Evolutionary conservation across 108 stramenopile genomes (phyloP).

Genomic region (Cyclotella choctawhatcheeana): DNA sequence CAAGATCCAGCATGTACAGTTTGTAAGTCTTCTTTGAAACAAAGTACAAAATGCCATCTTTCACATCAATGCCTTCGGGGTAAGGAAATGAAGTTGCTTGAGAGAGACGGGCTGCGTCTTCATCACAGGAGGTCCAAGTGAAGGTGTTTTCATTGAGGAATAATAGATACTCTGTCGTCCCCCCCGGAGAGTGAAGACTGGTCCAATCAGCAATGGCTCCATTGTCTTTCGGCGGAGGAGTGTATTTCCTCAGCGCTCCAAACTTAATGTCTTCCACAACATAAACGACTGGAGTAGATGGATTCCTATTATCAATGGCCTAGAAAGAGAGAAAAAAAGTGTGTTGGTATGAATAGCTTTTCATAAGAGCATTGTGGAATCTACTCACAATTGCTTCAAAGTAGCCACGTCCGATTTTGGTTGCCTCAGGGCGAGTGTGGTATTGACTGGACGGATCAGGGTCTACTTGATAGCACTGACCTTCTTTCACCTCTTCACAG

Average conservation of each 20-base stretch:
- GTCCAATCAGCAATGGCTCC: slow-evolving; percentile 41
- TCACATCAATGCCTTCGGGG: slow-evolving; percentile 58
- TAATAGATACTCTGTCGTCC: slow-evolving; percentile 34
- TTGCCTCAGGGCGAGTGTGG: slow-evolving; percentile 28
- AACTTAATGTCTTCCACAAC: slow-evolving; percentile 40
- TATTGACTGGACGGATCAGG: slow-evolving; percentile 55
- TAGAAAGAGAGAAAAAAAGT: neutral
- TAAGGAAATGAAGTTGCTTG: slow-evolving; percentile 42
- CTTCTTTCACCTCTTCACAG: slow-evolving; percentile 59
- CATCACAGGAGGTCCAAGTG: slow-evolving; percentile 37
- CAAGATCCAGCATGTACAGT: slow-evolving; percentile 52
- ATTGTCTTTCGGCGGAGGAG: slow-evolving; percentile 22
- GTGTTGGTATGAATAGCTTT: slow-evolving; percentile 19
- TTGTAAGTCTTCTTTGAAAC: slow-evolving; percentile 47
- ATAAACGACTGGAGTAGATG: slow-evolving; percentile 44
- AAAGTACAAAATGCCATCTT: slow-evolving; percentile 54
- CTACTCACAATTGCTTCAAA: slow-evolving; percentile 47
- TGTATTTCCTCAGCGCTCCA: slow-evolving; percentile 49
- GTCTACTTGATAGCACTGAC: slow-evolving; percentile 64
- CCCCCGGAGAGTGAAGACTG: slow-evolving; percentile 30
- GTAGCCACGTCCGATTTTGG: slow-evolving; percentile 36
- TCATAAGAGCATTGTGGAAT: too few species aligned
- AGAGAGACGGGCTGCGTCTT: slow-evolving; percentile 32
- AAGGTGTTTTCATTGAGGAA: slow-evolving; percentile 32
- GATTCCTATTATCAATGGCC: slow-evolving; percentile 48